Conservation (phyloP, 2,329 filamentous ascomycete species). For the Aspergillus fijiensis region DNA sequence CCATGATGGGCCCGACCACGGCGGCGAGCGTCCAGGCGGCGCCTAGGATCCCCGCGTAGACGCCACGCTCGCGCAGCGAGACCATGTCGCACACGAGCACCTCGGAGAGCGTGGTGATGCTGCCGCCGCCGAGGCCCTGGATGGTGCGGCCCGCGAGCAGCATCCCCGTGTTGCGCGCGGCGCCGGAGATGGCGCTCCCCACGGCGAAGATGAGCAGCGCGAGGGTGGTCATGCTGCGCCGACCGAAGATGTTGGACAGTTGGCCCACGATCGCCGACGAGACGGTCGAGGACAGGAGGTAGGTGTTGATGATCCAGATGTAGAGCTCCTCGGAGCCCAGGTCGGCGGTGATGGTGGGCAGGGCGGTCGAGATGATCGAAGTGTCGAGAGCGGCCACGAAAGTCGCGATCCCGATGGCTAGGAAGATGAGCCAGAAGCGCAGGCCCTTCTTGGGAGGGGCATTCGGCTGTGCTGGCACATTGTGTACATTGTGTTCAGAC, state of each 20-base stretch:
- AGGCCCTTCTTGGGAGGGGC: too few relatives aligned
- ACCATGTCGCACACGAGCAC: slow-evolving; percentile 50
- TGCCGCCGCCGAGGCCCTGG: slow-evolving; percentile 54
- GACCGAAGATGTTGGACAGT: too few relatives aligned
- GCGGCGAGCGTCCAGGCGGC: slow-evolving; percentile 37
- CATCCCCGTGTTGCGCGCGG: too few relatives aligned
- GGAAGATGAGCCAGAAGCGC: too few relatives aligned
- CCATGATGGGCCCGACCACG: slow-evolving; percentile 48
- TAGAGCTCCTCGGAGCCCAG: slow-evolving; percentile 33
- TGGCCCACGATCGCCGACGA: slow-evolving; percentile 21
- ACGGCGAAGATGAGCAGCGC: too few relatives aligned
- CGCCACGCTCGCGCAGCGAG: slow-evolving; percentile 36
- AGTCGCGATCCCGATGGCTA: too few relatives aligned
- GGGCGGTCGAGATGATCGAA: slow-evolving; percentile 42
- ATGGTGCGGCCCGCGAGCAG: slow-evolving; percentile 27
- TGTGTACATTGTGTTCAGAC: too few relatives aligned
- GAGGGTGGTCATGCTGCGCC: too few relatives aligned
- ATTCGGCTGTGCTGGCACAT: too few relatives aligned
- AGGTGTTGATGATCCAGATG: slow-evolving; percentile 38
- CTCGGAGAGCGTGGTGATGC: slow-evolving; percentile 44
- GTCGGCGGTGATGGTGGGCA: slow-evolving; percentile 41
- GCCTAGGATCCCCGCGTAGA: slow-evolving; percentile 26
- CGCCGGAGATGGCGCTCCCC: too few relatives aligned
- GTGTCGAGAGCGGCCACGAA: slow-evolving; percentile 4
- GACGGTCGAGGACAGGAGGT: slow-evolving; percentile 39